phyloP scores from a whole-genome alignment of 2,329 filamentous ascomycete genomes.

The Akanthomyces dipterigenus region DNA sequence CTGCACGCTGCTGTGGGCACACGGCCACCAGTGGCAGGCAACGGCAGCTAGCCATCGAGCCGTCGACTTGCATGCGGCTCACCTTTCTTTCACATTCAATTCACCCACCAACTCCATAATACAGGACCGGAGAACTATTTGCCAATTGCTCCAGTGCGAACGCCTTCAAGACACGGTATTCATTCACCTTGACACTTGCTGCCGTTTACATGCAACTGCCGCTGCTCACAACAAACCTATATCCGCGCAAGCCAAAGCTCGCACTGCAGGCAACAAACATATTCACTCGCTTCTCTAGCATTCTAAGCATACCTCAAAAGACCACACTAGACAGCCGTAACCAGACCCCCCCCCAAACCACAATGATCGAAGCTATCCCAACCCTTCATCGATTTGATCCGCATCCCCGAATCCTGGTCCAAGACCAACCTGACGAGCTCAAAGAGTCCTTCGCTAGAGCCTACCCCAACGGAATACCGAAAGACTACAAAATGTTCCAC shows the following conservation, averaged over 20 bases:
- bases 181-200: conserved; percentile 1
- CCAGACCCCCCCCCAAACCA: not conserved
- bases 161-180: not conserved
- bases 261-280: not conserved
- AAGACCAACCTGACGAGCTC: conserved; percentile 19
- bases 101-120: conserved; percentile 15
- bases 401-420: conserved; percentile 16
- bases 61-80: not conserved
- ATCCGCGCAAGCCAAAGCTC: not conserved
- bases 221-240: not conserved
- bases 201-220: not conserved
- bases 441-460: conserved; percentile 22
- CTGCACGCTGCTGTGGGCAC: not conserved
- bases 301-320: not conserved
- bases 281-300: not conserved
- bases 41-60: not conserved
- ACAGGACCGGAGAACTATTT: too few species aligned
- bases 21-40: not conserved
- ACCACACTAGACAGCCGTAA: too few species aligned
- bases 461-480: conserved; percentile 31
- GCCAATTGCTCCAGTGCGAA: not conserved
- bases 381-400: not conserved
- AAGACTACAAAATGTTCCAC: conserved; percentile 27
- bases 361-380: not conserved
- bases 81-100: conserved; percentile 1